phyloP scores from a whole-genome alignment of 2,329 filamentous ascomycete species.

The Aspergillus transmontanensis region DNA sequence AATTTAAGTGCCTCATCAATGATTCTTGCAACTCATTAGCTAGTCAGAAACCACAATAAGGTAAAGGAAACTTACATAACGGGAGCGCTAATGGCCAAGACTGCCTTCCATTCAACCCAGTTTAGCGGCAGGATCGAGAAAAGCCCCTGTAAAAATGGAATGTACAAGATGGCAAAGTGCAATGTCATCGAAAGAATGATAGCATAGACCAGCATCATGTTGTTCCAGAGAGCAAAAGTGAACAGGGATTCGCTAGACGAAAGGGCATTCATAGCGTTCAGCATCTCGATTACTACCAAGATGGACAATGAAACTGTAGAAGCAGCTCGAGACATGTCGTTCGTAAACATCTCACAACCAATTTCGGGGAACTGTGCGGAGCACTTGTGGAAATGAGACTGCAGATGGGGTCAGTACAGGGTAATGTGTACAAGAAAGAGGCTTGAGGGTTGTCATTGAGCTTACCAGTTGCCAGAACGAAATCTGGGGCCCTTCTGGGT shows the following conservation, averaged over 20 bases:
- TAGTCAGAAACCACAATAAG: background rate
- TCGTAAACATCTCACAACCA: constrained; percentile 87
- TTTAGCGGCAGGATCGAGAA: constrained; percentile 91
- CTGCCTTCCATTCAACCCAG: constrained; percentile 87
- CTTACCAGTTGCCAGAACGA: constrained; percentile 78
- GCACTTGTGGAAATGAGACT: constrained; percentile 91
- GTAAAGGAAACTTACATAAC: constrained; percentile 72
- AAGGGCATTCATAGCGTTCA: constrained; percentile 97
- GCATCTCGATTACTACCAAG: constrained; percentile 97
- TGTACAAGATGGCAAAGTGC: constrained; percentile 92
- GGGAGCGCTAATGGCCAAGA: constrained; percentile 82
- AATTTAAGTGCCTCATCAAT: constrained; percentile 85
- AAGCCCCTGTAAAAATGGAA: constrained; percentile 80
- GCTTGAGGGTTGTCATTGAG: constrained; percentile 7
- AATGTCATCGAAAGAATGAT: constrained; percentile 90
- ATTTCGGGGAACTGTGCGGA: constrained; percentile 82
- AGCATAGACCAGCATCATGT: constrained; percentile 97
- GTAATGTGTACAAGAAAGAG: constrained; percentile 12
- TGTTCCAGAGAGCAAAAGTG: constrained; percentile 94
- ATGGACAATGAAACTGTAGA: constrained; percentile 90
- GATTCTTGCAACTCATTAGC: constrained; percentile 52
- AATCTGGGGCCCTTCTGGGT: constrained; percentile 86
- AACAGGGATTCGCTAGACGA: constrained; percentile 93
- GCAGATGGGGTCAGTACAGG: constrained; percentile 11
- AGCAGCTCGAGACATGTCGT: constrained; percentile 82